Evolutionary conservation across 331 rosid species (phyloP), one percentile per base, ranked within the genome.

Genomic region (Telfairia occidentalis): DNA sequence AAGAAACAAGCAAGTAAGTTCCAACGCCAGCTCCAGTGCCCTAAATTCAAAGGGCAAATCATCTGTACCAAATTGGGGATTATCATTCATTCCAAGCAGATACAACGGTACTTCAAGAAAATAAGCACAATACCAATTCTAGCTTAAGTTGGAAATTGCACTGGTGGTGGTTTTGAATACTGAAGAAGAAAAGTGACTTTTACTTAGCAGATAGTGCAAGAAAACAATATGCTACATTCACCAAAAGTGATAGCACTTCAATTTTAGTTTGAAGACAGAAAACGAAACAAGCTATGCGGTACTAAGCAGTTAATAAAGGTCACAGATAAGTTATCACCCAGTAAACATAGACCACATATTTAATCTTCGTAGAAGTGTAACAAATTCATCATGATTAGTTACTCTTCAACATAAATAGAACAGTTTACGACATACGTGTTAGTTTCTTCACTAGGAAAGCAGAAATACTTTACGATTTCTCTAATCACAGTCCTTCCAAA

Each of bases 11-110:
- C 98, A 91, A 60, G 96, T 88, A 79, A 94, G 83, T 78, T 94
- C 98, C 87, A 91, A 80, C 71, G 96, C 96, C 85, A 94, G 83
- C 83, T 94, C 98, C 83, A 94, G 64, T 80, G 98, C 98, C 81
- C 89, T 83, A 79, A 94, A 86, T 76, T 94, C 97, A 71, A 94
- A 94, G 72, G 98, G 98, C 64, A 91, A 86, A 87, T 90, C 90
- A 79, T 94, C 98, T 91, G 86, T 87, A 83, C 57, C 83, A 85
- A 83, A 84, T 67, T n/a, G 63, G 58, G 2, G 23, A 26, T 1
- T 28, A 28, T 29, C 42, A 48, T 71, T 13, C n/a, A 42, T 24
- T n/a, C n/a, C n/a, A 40, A 12, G 75, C 59, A 28, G 28, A 42
- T 16, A 71, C 12, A 0, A 5, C 30, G 29, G 18, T 48, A 71